Evolutionary conservation across 1,284 basidiomycete genomes (phyloP), one percentile per base, ranked within the genome.

Genomic region (Fomitopsis palustris): DNA sequence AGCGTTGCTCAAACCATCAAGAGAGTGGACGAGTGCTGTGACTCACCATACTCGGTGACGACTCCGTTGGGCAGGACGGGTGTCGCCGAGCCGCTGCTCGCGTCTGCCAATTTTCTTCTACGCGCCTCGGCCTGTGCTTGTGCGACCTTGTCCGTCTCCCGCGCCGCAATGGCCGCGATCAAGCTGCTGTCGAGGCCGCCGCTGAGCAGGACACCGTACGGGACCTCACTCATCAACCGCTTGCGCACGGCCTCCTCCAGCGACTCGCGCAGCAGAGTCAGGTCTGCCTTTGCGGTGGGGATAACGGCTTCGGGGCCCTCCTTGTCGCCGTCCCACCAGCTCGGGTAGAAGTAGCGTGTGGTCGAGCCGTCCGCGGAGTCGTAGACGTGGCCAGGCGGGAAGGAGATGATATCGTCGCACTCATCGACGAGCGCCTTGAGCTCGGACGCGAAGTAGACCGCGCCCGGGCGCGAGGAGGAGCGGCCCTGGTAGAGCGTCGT

Each of bases 401-500:
- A 99, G 6, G 95, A 84, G 63, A 94, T 88, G 70, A 99, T 90
- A 66, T 90, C 86, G 78, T 99, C 96, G 75, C 97, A 99, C 67
- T 98, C 95, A 64, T 94, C 89, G 68, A 87, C 78, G 65, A 99
- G 82, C 8, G 93, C 87, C 75, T 99, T 99, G 72, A 99, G 87
- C 78, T 99, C 97, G 2, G 95, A 98, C 3, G 96, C 87, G 73
- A 99, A 98, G 79, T 89, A 99, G 59, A 92, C 83, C 37, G 86
- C 88, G 53, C 91, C 92, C 14, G 96, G 96, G 53, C 84, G 81
- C 62, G 87, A 84, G 19, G 93, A 96, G 75, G 83, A 88, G 87
- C 91, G 93, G 57, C 97, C 97, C 78, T 98, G 95, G 78, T 99
- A 99, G 21, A 99, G 82, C 12, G 97, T 98, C 49, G 97, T 99